These are phyloP conservation scores for Coemansia sp. DNA, from an alignment of 192 early-diverging fungal genomes.

Conservation along the genomic window DNA sequence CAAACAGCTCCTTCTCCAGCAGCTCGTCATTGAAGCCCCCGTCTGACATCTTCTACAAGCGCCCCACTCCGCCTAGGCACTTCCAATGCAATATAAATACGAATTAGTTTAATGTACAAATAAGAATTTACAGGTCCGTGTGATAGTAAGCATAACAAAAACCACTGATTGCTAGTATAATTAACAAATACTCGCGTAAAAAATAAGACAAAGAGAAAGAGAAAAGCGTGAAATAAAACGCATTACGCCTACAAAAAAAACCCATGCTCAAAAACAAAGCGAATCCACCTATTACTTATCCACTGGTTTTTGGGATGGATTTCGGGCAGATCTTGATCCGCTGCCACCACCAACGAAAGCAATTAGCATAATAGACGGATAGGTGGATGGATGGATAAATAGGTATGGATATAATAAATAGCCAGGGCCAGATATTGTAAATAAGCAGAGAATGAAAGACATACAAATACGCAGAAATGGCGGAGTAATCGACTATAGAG, in stretches of 20 bases:
- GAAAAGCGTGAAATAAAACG: background rate
- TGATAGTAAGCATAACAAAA: background rate
- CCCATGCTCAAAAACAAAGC: background rate
- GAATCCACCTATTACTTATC: background rate
- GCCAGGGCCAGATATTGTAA: no score
- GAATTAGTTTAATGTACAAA: background rate
- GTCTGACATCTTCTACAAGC: constrained; percentile 31
- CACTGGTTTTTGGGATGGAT: background rate
- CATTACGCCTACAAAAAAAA: no score
- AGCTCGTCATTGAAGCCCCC: constrained; percentile 47
- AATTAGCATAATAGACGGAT: no score
- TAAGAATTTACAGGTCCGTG: background rate
- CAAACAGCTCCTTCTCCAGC: constrained; percentile 56
- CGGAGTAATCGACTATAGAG: no score
- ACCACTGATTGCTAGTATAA: background rate
- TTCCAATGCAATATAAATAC: background rate
- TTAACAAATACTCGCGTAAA: background rate
- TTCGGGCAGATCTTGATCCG: no score
- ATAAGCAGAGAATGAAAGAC: no score
- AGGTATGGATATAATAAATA: background rate
- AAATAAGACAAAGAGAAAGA: background rate
- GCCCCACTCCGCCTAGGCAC: background rate
- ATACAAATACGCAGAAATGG: no score
- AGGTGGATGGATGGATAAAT: background rate
- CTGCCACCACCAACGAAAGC: no score